phyloP scores from a whole-genome alignment of 1,284 basidiomycete genomes.

The Vanrija pseudolonga region DNA sequence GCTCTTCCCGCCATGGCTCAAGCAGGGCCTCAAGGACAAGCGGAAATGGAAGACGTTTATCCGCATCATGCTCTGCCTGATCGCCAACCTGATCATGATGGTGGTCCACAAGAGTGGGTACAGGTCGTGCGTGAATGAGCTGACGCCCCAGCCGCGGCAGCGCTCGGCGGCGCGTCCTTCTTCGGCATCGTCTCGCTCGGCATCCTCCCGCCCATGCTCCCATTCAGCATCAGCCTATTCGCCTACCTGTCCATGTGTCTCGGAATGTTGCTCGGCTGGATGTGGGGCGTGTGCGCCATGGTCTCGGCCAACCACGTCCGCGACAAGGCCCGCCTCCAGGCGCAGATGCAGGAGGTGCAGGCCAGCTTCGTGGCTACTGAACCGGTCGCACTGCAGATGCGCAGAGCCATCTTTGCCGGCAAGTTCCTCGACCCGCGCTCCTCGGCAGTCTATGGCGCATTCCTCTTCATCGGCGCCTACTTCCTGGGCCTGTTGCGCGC shows the following conservation, averaged over 20 bases:
- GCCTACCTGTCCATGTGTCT: conserved; percentile 55
- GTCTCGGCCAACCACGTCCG: conserved; percentile 61
- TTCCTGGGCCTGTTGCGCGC: conserved; percentile 61
- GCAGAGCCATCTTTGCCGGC: conserved; percentile 60
- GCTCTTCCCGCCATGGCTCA: conserved; percentile 29
- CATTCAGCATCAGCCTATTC: conserved; percentile 40
- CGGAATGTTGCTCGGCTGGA: conserved; percentile 70
- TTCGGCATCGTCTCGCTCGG: conserved; percentile 35
- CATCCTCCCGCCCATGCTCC: conserved; percentile 46
- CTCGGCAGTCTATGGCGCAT: conserved; percentile 61
- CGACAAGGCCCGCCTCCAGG: conserved; percentile 50
- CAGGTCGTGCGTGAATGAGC: background rate
- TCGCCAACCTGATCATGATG: conserved; percentile 35
- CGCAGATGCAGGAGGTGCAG: background rate
- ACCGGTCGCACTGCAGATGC: conserved; percentile 55
- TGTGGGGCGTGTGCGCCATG: conserved; percentile 67
- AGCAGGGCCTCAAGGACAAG: conserved; percentile 14
- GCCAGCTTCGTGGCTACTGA: conserved; percentile 53
- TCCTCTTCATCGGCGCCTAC: conserved; percentile 65
- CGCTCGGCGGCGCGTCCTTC: conserved; percentile 17
- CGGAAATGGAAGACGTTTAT: conserved; percentile 45
- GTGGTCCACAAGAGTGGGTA: conserved; percentile 24
- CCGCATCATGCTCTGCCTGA: conserved; percentile 34
- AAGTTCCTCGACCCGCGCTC: conserved; percentile 63
- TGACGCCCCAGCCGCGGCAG: background rate